A percentile compares a stretch with the other conserved stretches of the same genome.
Conservation (phyloP, 1,284 basidiomycete species). For the Ustilago sp. region DNA sequence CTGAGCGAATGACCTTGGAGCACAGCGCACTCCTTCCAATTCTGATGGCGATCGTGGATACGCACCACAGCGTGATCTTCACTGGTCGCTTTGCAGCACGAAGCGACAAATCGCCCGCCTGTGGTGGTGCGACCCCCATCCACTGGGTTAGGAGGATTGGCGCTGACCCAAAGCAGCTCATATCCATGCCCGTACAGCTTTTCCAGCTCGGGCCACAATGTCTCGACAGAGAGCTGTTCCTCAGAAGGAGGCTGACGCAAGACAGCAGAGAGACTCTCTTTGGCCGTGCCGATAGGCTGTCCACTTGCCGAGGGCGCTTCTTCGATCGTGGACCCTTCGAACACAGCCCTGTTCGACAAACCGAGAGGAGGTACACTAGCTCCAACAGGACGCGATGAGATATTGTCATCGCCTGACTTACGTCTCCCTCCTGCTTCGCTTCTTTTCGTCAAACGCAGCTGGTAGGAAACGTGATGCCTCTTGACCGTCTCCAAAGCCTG, state of each 20-base stretch:
- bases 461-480: slow-evolving; percentile 17
- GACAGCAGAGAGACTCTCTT: slow-evolving; percentile 38
- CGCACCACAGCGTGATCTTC: slow-evolving; percentile 90
- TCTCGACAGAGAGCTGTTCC: slow-evolving; percentile 79
- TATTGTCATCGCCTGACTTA: slow-evolving; percentile 5
- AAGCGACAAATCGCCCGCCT: slow-evolving; percentile 81
- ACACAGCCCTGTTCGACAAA: slow-evolving; percentile 66
- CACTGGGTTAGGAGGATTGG: slow-evolving; percentile 27
- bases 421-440: background rate
- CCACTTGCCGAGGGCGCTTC: slow-evolving; percentile 46
- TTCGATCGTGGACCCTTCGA: slow-evolving; percentile 36
- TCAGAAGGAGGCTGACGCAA: slow-evolving; percentile 71
- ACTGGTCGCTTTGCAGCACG: slow-evolving; percentile 88
- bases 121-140: slow-evolving; percentile 25
- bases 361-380: slow-evolving; percentile 66
- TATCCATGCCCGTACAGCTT: slow-evolving; percentile 99
- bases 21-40: slow-evolving; percentile 75
- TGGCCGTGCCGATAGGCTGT: slow-evolving; percentile 48
- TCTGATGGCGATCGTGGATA: slow-evolving; percentile 80
- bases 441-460: slow-evolving; percentile 22
- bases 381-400: slow-evolving; percentile 46
- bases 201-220: slow-evolving; percentile 95
- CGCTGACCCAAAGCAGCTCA: slow-evolving; percentile 76
- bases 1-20: slow-evolving; percentile 88
- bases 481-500: slow-evolving; percentile 38